These are phyloP conservation scores for Breynia disticha DNA, from an alignment of 441 rosid genomes.

Conservation along the genomic window DNA sequence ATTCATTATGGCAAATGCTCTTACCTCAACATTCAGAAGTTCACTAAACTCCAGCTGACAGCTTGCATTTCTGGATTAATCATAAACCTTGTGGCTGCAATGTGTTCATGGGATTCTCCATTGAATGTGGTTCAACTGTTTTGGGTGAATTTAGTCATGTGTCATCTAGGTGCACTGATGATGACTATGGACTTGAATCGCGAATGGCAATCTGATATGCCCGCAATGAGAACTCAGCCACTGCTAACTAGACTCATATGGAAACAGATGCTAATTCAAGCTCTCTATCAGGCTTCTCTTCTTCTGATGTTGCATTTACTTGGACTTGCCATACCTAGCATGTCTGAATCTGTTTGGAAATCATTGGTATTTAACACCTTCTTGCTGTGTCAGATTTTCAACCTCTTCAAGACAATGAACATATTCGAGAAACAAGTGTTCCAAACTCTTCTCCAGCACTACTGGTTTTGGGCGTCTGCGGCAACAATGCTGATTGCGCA, in stretches of 20 bases:
- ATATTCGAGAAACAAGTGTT: not conserved
- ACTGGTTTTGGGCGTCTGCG: constrained; percentile 2
- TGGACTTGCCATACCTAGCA: no score
- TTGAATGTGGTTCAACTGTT: constrained; percentile 19
- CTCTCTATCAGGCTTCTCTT: constrained; percentile 14
- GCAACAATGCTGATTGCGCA: constrained; percentile 4
- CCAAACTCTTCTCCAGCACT: not conserved
- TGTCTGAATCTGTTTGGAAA: constrained; percentile 9
- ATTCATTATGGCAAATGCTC: constrained; percentile 16
- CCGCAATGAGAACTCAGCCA: constrained; percentile 8
- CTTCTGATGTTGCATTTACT: constrained; percentile 14
- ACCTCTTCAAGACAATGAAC: constrained; percentile 13
- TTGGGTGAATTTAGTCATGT: constrained; percentile 13
- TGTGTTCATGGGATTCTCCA: constrained; percentile 15
- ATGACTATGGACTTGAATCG: constrained; percentile 19
- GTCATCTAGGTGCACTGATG: constrained; percentile 20
- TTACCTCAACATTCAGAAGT: constrained; percentile 22
- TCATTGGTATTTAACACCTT: constrained; percentile 18
- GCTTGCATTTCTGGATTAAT: constrained; percentile 19
- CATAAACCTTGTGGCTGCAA: constrained; percentile 17
- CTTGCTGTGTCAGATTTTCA: constrained; percentile 23
- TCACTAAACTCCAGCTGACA: constrained; percentile 21
- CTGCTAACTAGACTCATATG: constrained; percentile 14
- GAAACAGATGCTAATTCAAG: constrained; percentile 12
- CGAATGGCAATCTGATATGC: constrained; percentile 1